phyloP scores from a whole-genome alignment of 2,329 filamentous ascomycete species.

The Cladosporium sp. region DNA sequence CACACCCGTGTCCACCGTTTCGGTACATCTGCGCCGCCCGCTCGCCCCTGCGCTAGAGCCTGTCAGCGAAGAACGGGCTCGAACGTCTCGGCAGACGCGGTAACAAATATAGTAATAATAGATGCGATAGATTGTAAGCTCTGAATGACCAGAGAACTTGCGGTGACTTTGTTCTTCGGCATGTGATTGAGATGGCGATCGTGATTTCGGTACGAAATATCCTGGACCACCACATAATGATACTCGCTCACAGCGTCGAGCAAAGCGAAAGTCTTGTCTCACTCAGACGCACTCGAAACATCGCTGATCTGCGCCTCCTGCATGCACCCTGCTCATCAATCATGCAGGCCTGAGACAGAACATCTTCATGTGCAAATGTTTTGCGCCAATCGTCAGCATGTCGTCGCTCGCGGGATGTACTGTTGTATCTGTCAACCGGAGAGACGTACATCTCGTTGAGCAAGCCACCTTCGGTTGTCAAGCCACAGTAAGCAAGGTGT shows the following conservation, averaged over 20 bases:
- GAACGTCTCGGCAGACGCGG: conserved; percentile 3
- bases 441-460: not conserved
- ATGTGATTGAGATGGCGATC: not conserved
- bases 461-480: not conserved
- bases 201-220: not conserved
- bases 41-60: conserved; percentile 9
- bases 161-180: not conserved
- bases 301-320: not conserved
- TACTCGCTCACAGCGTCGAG: not conserved
- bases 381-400: not conserved
- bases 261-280: not conserved
- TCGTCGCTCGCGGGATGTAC: not conserved
- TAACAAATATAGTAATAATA: not conserved
- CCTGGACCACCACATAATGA: not conserved
- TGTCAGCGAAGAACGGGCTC: conserved; percentile 2
- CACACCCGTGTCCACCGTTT: conserved; percentile 10
- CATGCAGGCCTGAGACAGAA: not conserved
- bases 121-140: not conserved
- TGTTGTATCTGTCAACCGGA: not conserved
- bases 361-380: not conserved
- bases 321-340: not conserved
- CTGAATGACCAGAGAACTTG: not conserved
- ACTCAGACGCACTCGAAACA: not conserved
- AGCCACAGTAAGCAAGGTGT: not conserved
- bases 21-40: not conserved